These are phyloP conservation scores for Carnegiea gigantea DNA, from an alignment of 179 eudicot genomes.

Conservation along the genomic window DNA sequence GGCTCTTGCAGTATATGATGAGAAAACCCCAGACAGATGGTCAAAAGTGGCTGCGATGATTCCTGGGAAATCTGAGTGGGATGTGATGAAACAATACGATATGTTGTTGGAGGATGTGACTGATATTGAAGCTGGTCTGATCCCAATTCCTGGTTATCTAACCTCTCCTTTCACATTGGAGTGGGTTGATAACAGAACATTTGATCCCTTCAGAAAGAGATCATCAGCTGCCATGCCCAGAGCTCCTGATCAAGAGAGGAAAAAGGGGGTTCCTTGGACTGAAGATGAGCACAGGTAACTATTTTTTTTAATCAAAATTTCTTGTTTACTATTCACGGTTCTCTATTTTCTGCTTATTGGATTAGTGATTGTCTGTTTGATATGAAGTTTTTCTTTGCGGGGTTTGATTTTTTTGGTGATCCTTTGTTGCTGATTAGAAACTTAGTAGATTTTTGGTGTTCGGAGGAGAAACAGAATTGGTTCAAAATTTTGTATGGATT, in stretches of 20 bases:
- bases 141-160: conserved; percentile 72
- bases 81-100: conserved; percentile 65
- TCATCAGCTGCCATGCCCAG: conserved; percentile 30
- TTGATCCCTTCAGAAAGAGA: conserved; percentile 50
- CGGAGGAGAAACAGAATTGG: not conserved
- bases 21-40: conserved; percentile 75
- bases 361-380: not conserved
- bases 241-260: conserved; percentile 74
- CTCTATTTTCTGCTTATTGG: not conserved
- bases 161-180: conserved; percentile 64
- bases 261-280: conserved; percentile 96
- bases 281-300: conserved; percentile 89
- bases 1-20: conserved; percentile 72
- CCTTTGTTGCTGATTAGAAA: not conserved
- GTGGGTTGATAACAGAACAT: conserved; percentile 41
- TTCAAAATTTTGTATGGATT: not conserved
- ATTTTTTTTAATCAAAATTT: not conserved
- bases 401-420: not conserved
- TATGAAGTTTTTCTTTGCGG: not conserved
- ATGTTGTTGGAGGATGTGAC: conserved; percentile 67
- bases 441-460: not conserved
- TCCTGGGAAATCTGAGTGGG: conserved; percentile 69
- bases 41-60: conserved; percentile 63
- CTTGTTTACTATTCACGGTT: not conserved
- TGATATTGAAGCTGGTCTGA: conserved; percentile 88